Conservation (phyloP, 352 stramenopile genomes). For the Pilasporangium apinafurcum region DNA sequence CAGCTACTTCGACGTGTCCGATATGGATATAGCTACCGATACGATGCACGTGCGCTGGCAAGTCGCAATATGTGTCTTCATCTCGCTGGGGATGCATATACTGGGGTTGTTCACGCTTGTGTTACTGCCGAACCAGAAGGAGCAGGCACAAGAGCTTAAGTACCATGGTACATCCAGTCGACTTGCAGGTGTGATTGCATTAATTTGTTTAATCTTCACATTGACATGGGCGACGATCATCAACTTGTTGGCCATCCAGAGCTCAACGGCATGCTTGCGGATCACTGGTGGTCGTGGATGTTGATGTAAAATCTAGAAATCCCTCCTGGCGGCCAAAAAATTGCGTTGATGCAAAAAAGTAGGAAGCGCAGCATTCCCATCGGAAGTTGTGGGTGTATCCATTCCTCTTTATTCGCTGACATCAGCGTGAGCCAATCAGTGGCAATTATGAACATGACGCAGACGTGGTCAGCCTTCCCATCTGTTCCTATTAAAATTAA, state of each 20-base stretch:
- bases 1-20: conserved; percentile 44
- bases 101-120: conserved; percentile 35
- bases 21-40: conserved; percentile 53
- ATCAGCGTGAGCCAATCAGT: too few relatives aligned
- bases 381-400: too few relatives aligned
- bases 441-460: too few relatives aligned
- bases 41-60: conserved; percentile 50
- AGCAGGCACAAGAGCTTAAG: conserved; percentile 55
- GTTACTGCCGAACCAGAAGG: conserved; percentile 56
- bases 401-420: too few relatives aligned
- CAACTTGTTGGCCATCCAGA: conserved; percentile 59
- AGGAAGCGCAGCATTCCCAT: too few relatives aligned
- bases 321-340: too few relatives aligned
- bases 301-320: conserved; percentile 6
- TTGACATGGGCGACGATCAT: conserved; percentile 45
- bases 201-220: conserved; percentile 27
- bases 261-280: conserved; percentile 49
- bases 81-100: conserved; percentile 33
- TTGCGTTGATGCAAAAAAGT: too few relatives aligned
- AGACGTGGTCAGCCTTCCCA: too few relatives aligned
- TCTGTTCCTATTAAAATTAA: too few relatives aligned
- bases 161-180: conserved; percentile 37
- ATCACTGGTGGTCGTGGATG: conserved; percentile 55
- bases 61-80: conserved; percentile 45
- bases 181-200: conserved; percentile 24